Conservation (phyloP, 768 basidiomycete genomes). For the Cytidiella melzeri region DNA sequence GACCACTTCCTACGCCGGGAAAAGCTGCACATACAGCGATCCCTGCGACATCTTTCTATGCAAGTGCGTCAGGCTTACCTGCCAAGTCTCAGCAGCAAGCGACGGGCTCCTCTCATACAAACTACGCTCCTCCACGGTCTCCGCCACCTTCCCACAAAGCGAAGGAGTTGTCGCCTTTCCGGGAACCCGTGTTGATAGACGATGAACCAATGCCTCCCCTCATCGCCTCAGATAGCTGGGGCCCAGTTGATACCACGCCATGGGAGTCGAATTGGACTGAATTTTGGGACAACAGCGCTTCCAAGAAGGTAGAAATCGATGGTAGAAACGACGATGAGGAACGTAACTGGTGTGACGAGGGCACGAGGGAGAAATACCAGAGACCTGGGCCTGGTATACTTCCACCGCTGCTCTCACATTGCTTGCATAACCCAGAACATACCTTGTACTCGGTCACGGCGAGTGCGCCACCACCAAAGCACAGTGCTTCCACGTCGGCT, state of each 20-base stretch:
- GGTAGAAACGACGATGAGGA: conserved; percentile 59
- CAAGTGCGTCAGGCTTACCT: neutral
- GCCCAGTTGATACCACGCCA: neutral
- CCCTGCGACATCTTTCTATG: conserved; percentile 8
- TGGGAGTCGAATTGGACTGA: conserved; percentile 5
- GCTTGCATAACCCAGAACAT: conserved; percentile 68
- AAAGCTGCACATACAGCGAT: neutral
- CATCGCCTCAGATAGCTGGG: conserved; percentile 3
- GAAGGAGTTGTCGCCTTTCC: conserved; percentile 6
- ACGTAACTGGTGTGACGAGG: conserved; percentile 61
- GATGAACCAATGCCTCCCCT: conserved; percentile 8
- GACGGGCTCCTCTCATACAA: conserved; percentile 11
- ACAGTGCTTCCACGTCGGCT: conserved; percentile 5
- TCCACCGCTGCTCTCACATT: conserved; percentile 59
- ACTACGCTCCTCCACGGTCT: conserved; percentile 3
- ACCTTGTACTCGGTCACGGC: conserved; percentile 58
- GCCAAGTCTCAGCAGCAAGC: conserved; percentile 1
- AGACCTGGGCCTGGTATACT: conserved; percentile 72
- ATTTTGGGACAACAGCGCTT: neutral
- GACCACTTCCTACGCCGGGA: conserved; percentile 5
- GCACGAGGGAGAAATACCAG: conserved; percentile 33
- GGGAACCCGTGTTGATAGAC: conserved; percentile 11
- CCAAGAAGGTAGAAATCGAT: conserved; percentile 40
- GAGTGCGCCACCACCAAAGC: conserved; percentile 28
- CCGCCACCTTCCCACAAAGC: conserved; percentile 5